Evolutionary conservation across 345 rosid species (phyloP).

Genomic region (Acer campestre): DNA sequence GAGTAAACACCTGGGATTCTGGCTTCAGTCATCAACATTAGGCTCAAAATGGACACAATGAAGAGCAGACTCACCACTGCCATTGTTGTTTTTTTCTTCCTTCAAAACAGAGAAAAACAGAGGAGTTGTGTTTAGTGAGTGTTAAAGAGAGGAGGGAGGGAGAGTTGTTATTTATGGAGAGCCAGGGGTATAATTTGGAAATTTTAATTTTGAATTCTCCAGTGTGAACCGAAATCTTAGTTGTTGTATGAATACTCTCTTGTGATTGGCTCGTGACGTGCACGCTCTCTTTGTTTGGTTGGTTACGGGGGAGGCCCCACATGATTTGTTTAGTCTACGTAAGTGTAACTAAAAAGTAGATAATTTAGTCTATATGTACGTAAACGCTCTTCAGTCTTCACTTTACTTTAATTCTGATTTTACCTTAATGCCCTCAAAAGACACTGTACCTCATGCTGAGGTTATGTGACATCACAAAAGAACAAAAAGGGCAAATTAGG

Average conservation of each 20-base stretch:
- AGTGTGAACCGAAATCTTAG: not conserved
- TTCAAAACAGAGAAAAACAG: not conserved
- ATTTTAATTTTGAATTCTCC: not conserved
- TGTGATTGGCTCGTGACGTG: not conserved
- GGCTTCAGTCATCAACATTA: conserved; percentile 36
- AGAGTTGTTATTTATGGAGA: conserved; percentile 15
- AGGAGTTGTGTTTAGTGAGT: conserved; percentile 12
- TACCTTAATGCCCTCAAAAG: not conserved
- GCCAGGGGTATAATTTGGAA: not conserved
- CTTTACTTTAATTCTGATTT: not conserved
- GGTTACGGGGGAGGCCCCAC: not conserved
- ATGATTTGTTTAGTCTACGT: not conserved
- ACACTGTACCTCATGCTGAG: conserved; percentile 17
- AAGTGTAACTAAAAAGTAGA: not conserved
- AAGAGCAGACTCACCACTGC: conserved; percentile 8
- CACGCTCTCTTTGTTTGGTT: not conserved
- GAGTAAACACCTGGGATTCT: conserved; percentile 54
- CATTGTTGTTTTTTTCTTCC: not conserved
- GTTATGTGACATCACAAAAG: conserved; percentile 16
- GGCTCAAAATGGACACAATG: not conserved
- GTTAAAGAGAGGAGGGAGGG: not conserved
- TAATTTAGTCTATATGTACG: not conserved
- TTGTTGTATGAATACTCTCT: not conserved
- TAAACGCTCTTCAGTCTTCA: not conserved
- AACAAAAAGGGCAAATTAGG: conserved; percentile 11